Evolutionary conservation across 108 stramenopile genomes (phyloP).

Genomic region (Phaeodactylum tricornutum): DNA sequence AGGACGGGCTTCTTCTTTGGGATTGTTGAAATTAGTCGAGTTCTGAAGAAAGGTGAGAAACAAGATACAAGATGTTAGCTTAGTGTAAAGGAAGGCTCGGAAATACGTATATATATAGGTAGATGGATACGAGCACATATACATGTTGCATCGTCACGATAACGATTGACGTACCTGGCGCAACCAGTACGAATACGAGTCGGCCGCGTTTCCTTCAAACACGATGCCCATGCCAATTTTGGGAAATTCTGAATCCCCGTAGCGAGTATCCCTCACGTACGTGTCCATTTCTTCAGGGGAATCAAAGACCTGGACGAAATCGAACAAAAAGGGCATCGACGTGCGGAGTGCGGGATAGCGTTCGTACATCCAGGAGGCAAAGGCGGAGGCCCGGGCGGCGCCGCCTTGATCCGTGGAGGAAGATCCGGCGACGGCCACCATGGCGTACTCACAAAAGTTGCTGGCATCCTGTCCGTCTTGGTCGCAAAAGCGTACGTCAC

Average conservation of each 20-base stretch:
- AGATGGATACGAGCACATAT: no score
- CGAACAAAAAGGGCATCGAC: conserved; percentile 9
- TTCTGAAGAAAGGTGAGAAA: no score
- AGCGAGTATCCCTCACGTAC: conserved; percentile 36
- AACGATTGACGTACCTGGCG: no score
- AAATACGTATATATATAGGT: no score
- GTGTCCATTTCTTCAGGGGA: conserved; percentile 34
- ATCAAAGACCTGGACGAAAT: conserved; percentile 48
- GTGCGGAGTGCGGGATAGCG: conserved; percentile 33
- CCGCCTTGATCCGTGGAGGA: conserved; percentile 17
- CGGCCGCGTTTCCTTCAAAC: conserved; percentile 32
- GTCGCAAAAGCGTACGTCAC: conserved; percentile 44
- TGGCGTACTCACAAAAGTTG: conserved; percentile 43
- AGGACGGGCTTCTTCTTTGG: conserved; percentile 38
- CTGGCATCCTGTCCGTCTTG: conserved; percentile 50
- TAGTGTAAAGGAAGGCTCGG: no score
- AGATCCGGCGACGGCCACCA: conserved; percentile 44
- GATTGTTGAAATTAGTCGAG: conserved; percentile 61
- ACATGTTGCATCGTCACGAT: no score
- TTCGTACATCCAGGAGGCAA: conserved; percentile 33
- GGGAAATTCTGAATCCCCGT: conserved; percentile 34
- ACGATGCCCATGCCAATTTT: conserved; percentile 58
- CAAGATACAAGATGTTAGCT: no score
- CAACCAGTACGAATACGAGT: conserved; percentile 45
- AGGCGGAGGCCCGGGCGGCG: conserved; percentile 32